Evolutionary conservation across 352 stramenopile genomes (phyloP).

Genomic region (Phytophthora boehmeriae): DNA sequence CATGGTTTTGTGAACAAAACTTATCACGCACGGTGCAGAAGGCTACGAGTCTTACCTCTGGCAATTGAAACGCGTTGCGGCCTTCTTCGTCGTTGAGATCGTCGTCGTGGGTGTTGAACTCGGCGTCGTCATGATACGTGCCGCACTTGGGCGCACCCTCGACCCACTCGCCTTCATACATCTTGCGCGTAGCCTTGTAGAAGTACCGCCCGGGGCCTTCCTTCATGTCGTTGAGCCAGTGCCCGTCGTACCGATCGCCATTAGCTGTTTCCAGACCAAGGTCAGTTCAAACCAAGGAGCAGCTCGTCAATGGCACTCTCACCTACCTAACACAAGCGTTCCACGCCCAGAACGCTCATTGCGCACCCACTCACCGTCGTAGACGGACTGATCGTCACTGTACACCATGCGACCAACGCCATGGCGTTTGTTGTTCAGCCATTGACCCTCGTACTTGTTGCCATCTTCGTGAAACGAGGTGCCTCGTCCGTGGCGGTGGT

Average conservation of each 20-base stretch:
- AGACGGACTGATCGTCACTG: constrained; percentile 84
- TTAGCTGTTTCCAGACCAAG: constrained; percentile 49
- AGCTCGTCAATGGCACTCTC: background rate
- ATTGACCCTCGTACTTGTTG: constrained; percentile 82
- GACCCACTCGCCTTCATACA: constrained; percentile 92
- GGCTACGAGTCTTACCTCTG: constrained; percentile 38
- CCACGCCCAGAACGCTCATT: constrained; percentile 82
- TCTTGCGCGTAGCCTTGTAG: constrained; percentile 83
- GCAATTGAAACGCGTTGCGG: constrained; percentile 67
- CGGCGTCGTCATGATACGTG: constrained; percentile 55
- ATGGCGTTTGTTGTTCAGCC: constrained; percentile 76
- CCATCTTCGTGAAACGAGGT: constrained; percentile 87
- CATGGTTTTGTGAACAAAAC: background rate
- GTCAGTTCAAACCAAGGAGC: background rate
- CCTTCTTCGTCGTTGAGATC: constrained; percentile 30
- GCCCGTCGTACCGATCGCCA: constrained; percentile 86
- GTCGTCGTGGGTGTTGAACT: constrained; percentile 40
- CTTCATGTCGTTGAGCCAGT: constrained; percentile 90
- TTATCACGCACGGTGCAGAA: background rate
- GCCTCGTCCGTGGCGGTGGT: constrained; percentile 78
- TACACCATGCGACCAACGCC: constrained; percentile 72
- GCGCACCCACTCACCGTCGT: constrained; percentile 81
- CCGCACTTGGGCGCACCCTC: constrained; percentile 79
- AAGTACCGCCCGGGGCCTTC: constrained; percentile 85
- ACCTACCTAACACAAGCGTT: constrained; percentile 62